Percentiles rank a stretch among this genome's conserved stretches.
Conservation (phyloP, 2,329 filamentous ascomycete species). For the Alternaria gaisen region DNA sequence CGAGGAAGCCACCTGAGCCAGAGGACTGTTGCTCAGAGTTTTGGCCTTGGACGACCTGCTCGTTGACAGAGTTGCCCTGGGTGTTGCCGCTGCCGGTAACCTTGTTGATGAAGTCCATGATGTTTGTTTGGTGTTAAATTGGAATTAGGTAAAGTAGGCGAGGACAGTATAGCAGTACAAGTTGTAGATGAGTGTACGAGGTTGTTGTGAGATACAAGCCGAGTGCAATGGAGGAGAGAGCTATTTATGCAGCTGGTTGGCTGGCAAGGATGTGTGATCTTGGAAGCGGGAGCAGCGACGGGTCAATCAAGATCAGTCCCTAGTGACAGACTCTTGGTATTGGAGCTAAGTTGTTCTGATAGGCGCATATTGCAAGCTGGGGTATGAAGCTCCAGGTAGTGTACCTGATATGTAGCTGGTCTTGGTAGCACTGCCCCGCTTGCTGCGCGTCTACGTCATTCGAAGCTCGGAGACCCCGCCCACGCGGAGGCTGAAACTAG, state of each 20-base stretch:
- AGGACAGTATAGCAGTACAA: background rate
- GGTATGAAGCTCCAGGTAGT: constrained; percentile 10
- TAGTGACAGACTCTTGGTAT: constrained; percentile 11
- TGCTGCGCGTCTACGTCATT: constrained; percentile 22
- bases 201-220: constrained; percentile 5
- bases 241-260: constrained; percentile 22
- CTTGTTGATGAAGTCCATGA: constrained; percentile 61
- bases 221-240: constrained; percentile 4
- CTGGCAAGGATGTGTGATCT: constrained; percentile 3
- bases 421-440: constrained; percentile 10
- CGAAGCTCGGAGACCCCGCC: constrained; percentile 3
- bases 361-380: background rate
- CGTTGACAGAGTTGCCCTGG: constrained; percentile 39
- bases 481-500: constrained; percentile 9
- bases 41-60: constrained; percentile 38
- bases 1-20: constrained; percentile 58
- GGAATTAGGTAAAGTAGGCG: constrained; percentile 19
- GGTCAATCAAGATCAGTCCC: constrained; percentile 16
- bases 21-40: constrained; percentile 43
- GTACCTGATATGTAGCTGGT: constrained; percentile 19
- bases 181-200: constrained; percentile 13
- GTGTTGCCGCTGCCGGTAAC: constrained; percentile 52
- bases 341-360: background rate
- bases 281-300: constrained; percentile 1
- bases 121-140: constrained; percentile 12